Evolutionary conservation across 1,284 basidiomycete genomes (phyloP).

Genomic region (Austroboletus niveus): DNA sequence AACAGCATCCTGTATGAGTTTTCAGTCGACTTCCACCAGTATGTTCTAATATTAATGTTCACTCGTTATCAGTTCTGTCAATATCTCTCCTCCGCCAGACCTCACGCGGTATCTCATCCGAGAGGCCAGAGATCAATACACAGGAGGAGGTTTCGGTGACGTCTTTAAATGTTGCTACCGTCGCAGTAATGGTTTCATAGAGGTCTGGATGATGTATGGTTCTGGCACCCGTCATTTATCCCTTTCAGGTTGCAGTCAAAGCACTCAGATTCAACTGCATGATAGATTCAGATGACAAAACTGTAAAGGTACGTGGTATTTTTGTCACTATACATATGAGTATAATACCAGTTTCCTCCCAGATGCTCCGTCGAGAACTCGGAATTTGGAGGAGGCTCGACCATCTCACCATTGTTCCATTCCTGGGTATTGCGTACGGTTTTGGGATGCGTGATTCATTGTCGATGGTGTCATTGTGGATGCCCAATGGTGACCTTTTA

Average conservation of each 20-base stretch:
- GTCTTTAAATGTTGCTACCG: constrained; percentile 7
- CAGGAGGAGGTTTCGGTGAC: not conserved
- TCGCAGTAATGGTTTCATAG: not conserved
- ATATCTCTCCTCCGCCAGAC: not conserved
- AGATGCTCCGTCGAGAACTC: constrained; percentile 11
- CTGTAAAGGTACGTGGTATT: not conserved
- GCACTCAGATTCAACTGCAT: not conserved
- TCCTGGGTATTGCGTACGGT: constrained; percentile 2
- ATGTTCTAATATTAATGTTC: no score
- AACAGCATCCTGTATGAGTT: no score
- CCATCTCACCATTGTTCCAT: constrained; percentile 2
- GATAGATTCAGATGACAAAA: not conserved
- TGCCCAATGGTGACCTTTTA: constrained; percentile 14
- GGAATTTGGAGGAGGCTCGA: constrained; percentile 8
- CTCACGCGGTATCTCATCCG: constrained; percentile 5
- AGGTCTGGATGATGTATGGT: not conserved
- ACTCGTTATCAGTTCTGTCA: not conserved
- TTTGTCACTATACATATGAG: not conserved
- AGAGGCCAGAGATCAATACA: not conserved
- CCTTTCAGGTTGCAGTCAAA: constrained; percentile 14
- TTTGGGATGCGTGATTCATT: constrained; percentile 7
- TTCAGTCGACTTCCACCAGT: no score
- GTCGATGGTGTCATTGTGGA: constrained; percentile 21
- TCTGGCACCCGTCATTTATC: not conserved
- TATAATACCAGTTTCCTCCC: no score